Conservation (phyloP, 2,329 filamentous ascomycete genomes). For the Simplicillium aogashimaense region DNA sequence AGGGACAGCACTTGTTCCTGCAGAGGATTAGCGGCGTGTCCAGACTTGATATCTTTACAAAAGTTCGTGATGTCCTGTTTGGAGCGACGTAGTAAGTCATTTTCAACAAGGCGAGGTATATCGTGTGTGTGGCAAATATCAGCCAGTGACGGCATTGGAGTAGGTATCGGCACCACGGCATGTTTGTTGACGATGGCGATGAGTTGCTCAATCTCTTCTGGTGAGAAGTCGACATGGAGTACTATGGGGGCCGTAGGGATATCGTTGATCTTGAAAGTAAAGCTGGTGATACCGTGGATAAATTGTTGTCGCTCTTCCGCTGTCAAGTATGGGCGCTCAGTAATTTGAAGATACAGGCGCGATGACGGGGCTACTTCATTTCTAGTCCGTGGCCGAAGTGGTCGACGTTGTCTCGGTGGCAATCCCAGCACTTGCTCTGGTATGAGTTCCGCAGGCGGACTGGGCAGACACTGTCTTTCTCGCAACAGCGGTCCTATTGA, state of each 20-base stretch:
- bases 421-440: no score
- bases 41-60: constrained; percentile 18
- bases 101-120: constrained; percentile 13
- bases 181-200: constrained; percentile 10
- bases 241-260: constrained; percentile 5
- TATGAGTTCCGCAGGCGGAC: no score
- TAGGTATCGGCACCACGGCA: constrained; percentile 5
- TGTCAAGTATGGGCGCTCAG: no score
- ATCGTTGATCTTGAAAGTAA: no score
- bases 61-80: constrained; percentile 19
- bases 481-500: no score
- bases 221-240: constrained; percentile 37
- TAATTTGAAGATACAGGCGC: no score
- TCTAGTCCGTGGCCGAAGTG: no score
- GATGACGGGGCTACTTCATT: no score
- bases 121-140: constrained; percentile 11
- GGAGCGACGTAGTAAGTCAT: constrained; percentile 13
- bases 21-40: constrained; percentile 6
- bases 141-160: constrained; percentile 10
- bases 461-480: no score
- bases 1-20: constrained; percentile 16
- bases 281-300: no score
- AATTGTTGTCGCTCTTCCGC: no score
- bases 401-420: no score
- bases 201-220: constrained; percentile 23